Percentiles rank a stretch among this genome's conserved stretches.
Evolutionary conservation across 2,329 filamentous ascomycete species (phyloP).

Genomic region (Lachnellula cervina): DNA sequence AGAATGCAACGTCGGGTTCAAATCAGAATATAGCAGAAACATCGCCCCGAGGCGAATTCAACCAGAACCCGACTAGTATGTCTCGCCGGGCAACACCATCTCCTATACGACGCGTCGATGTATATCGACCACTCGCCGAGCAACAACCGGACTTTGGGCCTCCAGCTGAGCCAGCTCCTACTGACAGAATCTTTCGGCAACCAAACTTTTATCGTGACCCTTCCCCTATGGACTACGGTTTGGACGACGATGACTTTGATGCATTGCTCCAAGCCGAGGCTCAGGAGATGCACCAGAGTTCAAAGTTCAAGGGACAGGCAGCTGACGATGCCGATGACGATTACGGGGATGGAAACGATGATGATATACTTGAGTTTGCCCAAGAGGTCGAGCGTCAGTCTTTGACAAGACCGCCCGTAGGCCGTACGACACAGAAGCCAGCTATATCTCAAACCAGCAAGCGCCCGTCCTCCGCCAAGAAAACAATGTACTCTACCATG

Average conservation of each 20-base stretch:
- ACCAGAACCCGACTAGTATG: neutral
- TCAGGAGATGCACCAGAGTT: conserved; percentile 10
- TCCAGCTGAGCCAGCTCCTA: neutral
- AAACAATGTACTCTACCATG: conserved; percentile 29
- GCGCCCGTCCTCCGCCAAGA: conserved; percentile 10
- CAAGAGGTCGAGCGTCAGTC: conserved; percentile 38
- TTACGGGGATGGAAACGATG: conserved; percentile 30
- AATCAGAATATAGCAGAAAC: neutral
- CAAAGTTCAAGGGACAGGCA: conserved; percentile 2
- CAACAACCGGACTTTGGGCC: neutral
- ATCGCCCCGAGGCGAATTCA: neutral
- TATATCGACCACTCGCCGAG: neutral
- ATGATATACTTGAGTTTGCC: conserved; percentile 38
- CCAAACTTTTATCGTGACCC: conserved; percentile 19
- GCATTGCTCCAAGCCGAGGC: conserved; percentile 24
- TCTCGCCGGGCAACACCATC: conserved; percentile 9
- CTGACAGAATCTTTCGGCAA: conserved; percentile 8
- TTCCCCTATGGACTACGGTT: conserved; percentile 17
- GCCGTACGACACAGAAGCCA: conserved; percentile 7
- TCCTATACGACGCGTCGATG: conserved; percentile 1
- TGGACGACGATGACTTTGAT: conserved; percentile 23
- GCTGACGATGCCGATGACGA: conserved; percentile 14
- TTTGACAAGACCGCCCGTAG: conserved; percentile 6
- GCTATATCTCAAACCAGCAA: conserved; percentile 14
- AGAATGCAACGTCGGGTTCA: neutral